A percentile compares a stretch with the other conserved stretches of the same genome.
Conservation (phyloP, 2,329 filamentous ascomycete genomes). For the Pseudopithomyces maydicus region DNA sequence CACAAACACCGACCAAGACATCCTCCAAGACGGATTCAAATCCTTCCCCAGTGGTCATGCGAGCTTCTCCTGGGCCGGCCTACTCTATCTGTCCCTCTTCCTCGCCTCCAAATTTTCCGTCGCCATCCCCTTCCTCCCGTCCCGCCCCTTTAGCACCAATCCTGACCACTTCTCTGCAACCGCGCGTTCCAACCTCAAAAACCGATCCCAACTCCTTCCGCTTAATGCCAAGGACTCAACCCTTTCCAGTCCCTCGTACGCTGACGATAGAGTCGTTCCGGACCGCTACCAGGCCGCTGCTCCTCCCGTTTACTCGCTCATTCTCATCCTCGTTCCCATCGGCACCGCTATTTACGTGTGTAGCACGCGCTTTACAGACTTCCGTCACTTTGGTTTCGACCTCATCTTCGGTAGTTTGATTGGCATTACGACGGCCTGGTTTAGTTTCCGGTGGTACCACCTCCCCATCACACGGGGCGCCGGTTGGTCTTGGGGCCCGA, state of each 20-base stretch:
- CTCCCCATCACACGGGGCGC: constrained; percentile 77
- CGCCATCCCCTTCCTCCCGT: constrained; percentile 70
- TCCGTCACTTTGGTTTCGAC: constrained; percentile 90
- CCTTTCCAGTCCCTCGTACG: constrained; percentile 15
- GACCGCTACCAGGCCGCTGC: constrained; percentile 77
- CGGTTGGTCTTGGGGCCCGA: constrained; percentile 88
- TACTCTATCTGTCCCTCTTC: constrained; percentile 86
- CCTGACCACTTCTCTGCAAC: constrained; percentile 55
- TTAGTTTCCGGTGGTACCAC: constrained; percentile 86
- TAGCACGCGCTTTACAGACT: constrained; percentile 86
- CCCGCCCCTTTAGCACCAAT: constrained; percentile 53
- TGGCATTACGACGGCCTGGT: constrained; percentile 71
- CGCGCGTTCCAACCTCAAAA: constrained; percentile 38
- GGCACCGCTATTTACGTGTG: constrained; percentile 79
- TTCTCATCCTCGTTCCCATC: constrained; percentile 72
- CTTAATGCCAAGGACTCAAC: constrained; percentile 30
- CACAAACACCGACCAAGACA: constrained; percentile 62
- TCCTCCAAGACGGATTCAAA: constrained; percentile 80
- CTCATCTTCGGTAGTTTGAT: constrained; percentile 84
- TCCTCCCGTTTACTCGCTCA: constrained; percentile 78
- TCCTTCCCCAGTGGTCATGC: constrained; percentile 82
- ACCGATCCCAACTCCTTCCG: constrained; percentile 21
- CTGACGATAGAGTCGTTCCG: constrained; percentile 51
- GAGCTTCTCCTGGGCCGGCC: constrained; percentile 75
- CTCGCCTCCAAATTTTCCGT: constrained; percentile 82